These are phyloP conservation scores for Rhodotorula sp. DNA, from an alignment of 1,284 basidiomycete genomes.

Conservation along the genomic window DNA sequence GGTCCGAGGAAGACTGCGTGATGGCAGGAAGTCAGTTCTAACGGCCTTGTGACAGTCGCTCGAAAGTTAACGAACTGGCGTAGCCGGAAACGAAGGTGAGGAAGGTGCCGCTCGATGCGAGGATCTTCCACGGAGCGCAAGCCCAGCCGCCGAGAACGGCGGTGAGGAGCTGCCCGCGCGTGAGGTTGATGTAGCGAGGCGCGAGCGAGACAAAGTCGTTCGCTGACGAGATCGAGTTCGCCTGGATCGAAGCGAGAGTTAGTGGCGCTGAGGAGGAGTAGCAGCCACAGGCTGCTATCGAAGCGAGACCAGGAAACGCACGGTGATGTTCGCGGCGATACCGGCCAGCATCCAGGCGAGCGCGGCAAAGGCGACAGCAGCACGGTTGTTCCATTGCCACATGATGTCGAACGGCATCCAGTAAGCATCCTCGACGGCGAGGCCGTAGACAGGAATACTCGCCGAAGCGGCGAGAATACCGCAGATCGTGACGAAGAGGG, in stretches of 20 bases:
- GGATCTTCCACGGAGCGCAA: conserved; percentile 23
- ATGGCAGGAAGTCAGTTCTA: background rate
- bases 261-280: background rate
- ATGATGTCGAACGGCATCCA: conserved; percentile 31
- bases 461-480: conserved; percentile 24
- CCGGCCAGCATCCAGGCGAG: conserved; percentile 22
- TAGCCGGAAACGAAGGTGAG: conserved; percentile 17
- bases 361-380: conserved; percentile 18
- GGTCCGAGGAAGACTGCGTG: conserved; percentile 29
- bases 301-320: background rate
- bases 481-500: conserved; percentile 20
- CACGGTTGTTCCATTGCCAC: conserved; percentile 20
- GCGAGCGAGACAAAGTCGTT: conserved; percentile 61
- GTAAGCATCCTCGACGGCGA: conserved; percentile 6
- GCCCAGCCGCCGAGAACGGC: conserved; percentile 30
- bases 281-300: background rate
- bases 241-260: conserved; percentile 34
- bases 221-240: conserved; percentile 69
- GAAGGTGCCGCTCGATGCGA: conserved; percentile 23
- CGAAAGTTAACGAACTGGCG: background rate
- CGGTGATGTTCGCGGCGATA: conserved; percentile 18
- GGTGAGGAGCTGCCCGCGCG: conserved; percentile 60
- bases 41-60: background rate
- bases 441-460: conserved; percentile 24
- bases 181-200: conserved; percentile 54